Percentiles rank a stretch among this genome's conserved stretches.
Evolutionary conservation across 257 asterid genomes (phyloP).

Genomic region (Plantago major): DNA sequence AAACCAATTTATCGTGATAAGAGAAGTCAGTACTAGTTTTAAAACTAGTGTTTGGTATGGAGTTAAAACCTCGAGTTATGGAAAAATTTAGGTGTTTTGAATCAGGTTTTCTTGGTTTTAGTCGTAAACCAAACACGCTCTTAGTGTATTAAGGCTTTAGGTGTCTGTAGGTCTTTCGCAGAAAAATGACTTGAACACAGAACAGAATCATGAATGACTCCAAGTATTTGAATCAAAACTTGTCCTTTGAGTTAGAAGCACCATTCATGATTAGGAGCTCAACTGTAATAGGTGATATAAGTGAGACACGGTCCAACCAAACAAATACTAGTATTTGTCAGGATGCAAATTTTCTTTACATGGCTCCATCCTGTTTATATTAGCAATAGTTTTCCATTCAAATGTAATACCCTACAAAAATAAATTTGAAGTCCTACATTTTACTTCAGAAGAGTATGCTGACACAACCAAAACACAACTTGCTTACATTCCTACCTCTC

Average conservation of each 20-base stretch:
- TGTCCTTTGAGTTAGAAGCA: background rate
- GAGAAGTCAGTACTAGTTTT: too few relatives aligned
- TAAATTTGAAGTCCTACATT: background rate
- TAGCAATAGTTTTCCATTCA: background rate
- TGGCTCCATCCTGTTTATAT: conserved; percentile 4
- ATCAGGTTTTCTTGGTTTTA: too few relatives aligned
- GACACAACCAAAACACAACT: conserved; percentile 12
- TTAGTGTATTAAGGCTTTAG: background rate
- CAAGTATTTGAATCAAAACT: background rate
- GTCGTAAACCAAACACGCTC: too few relatives aligned
- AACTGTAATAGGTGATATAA: background rate
- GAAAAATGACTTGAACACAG: background rate
- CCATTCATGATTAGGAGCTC: background rate
- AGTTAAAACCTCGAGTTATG: too few relatives aligned
- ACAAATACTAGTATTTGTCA: background rate
- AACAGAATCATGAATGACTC: background rate
- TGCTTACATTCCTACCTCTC: conserved; percentile 33
- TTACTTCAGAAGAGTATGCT: conserved; percentile 1
- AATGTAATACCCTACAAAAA: background rate
- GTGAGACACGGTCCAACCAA: background rate
- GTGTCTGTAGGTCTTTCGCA: background rate
- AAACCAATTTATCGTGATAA: too few relatives aligned
- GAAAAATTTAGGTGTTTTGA: too few relatives aligned
- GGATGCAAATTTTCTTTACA: background rate
- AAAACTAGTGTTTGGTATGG: too few relatives aligned